A percentile compares a stretch with the other conserved stretches of the same genome.
Conservation (phyloP, 78 protist genomes). For the Tieghemostelium lacteum region DNA sequence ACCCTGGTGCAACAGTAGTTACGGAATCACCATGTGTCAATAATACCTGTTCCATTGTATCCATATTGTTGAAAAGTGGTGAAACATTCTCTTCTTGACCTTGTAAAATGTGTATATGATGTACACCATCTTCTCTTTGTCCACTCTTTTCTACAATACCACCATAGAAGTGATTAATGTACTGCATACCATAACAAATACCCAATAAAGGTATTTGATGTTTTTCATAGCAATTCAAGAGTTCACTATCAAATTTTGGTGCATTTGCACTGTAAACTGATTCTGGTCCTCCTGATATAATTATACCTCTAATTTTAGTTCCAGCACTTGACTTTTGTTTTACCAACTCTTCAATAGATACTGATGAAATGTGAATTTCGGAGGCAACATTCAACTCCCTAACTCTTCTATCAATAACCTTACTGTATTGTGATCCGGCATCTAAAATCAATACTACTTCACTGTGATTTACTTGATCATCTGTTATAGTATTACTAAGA, state of each 20-base stretch:
- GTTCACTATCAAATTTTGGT: constrained; percentile 82
- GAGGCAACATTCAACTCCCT: constrained; percentile 93
- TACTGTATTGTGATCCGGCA: constrained; percentile 92
- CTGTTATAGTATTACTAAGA: neutral
- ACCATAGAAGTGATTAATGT: constrained; percentile 81
- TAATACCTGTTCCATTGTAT: constrained; percentile 71
- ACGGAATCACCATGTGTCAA: constrained; percentile 97
- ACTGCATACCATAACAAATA: constrained; percentile 98
- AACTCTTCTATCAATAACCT: constrained; percentile 95
- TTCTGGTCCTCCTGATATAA: constrained; percentile 96
- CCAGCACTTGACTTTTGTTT: neutral
- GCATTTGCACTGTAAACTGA: constrained; percentile 88
- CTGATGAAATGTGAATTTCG: constrained; percentile 87
- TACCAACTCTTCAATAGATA: constrained; percentile 5
- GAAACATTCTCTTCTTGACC: neutral
- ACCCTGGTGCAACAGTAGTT: constrained; percentile 79
- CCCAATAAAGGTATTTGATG: constrained; percentile 90
- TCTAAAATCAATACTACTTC: constrained; percentile 88
- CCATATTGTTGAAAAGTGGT: constrained; percentile 80
- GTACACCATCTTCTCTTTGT: constrained; percentile 94
- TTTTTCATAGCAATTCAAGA: neutral
- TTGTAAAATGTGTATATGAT: constrained; percentile 9
- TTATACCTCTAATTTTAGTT: constrained; percentile 76
- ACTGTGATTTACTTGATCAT: constrained; percentile 2
- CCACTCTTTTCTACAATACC: constrained; percentile 89